Evolutionary conservation across 305 asterid species (phyloP).

Genomic region (Striga hermonthica): DNA sequence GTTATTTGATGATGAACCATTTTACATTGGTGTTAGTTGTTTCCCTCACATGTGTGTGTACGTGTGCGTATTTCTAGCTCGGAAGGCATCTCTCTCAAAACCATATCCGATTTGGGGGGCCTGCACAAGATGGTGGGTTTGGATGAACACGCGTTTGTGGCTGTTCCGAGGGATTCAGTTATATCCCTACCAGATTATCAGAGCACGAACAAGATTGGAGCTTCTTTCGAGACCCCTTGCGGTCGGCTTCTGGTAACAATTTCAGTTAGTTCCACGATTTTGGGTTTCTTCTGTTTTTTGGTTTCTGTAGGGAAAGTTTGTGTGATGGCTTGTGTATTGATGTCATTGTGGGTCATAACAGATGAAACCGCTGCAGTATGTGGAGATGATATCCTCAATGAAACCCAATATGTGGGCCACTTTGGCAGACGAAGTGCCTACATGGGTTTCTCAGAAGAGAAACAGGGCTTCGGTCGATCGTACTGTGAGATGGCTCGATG

Average conservation of each 20-base stretch:
- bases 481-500: constrained; percentile 81
- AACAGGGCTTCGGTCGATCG: constrained; percentile 73
- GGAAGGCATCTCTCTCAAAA: constrained; percentile 62
- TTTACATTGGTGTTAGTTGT: background rate
- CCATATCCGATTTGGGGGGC: constrained; percentile 72
- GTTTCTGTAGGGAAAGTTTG: background rate
- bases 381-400: constrained; percentile 69
- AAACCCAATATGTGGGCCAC: constrained; percentile 80
- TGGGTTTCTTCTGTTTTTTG: background rate
- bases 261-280: background rate
- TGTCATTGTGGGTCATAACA: constrained; percentile 30
- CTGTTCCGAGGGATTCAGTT: constrained; percentile 77
- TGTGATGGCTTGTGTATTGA: background rate
- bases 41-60: background rate
- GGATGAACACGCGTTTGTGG: constrained; percentile 56
- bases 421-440: constrained; percentile 92
- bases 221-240: constrained; percentile 83
- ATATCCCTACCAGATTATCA: constrained; percentile 66
- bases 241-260: constrained; percentile 68
- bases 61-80: constrained; percentile 39
- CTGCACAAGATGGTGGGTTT: constrained; percentile 67
- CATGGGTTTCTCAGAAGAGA: constrained; percentile 85
- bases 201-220: constrained; percentile 64
- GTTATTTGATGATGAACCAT: constrained; percentile 3
- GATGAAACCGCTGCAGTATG: constrained; percentile 65